These are phyloP conservation scores for Saccharomycopsis selenospora DNA, from an alignment of 805 yeast species.

Conservation along the genomic window DNA sequence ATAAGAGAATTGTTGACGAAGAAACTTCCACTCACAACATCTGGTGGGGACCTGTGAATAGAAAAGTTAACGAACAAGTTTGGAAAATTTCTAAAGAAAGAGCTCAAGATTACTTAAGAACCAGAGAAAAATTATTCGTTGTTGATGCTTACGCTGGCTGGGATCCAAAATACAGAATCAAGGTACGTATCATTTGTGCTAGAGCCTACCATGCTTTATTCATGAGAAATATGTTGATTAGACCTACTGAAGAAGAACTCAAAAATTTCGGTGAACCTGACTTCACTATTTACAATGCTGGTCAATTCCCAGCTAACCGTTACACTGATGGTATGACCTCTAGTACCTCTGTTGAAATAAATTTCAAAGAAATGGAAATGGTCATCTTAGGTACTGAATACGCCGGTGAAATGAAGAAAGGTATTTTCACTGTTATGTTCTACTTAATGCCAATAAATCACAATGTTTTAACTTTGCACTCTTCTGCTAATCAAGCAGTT, in stretches of 20 bases:
- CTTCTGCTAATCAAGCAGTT: constrained; percentile 88
- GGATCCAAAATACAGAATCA: constrained; percentile 96
- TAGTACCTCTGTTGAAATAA: constrained; percentile 89
- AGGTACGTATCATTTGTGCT: constrained; percentile 93
- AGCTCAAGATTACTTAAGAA: constrained; percentile 93
- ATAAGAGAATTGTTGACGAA: constrained; percentile 96
- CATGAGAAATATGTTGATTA: constrained; percentile 96
- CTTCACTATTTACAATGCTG: constrained; percentile 96
- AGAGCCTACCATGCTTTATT: constrained; percentile 97
- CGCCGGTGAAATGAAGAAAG: constrained; percentile 99
- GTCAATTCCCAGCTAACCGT: constrained; percentile 96
- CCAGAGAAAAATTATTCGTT: constrained; percentile 88
- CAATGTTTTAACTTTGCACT: constrained; percentile 86
- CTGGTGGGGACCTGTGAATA: constrained; percentile 99
- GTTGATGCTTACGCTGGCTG: constrained; percentile 98
- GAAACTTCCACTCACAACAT: constrained; percentile 72
- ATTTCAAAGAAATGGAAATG: constrained; percentile 98
- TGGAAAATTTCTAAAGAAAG: constrained; percentile 95
- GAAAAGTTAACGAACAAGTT: constrained; percentile 85
- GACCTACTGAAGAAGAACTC: constrained; percentile 88
- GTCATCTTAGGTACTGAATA: constrained; percentile 97
- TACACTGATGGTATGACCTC: constrained; percentile 98
- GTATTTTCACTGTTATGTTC: constrained; percentile 98
- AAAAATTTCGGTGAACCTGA: constrained; percentile 92
- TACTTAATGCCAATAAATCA: constrained; percentile 95